A percentile compares a stretch with the other conserved stretches of the same genome.
Evolutionary conservation across 1,139 yeast genomes (phyloP).

Genomic region (Hanseniaspora uvarum): DNA sequence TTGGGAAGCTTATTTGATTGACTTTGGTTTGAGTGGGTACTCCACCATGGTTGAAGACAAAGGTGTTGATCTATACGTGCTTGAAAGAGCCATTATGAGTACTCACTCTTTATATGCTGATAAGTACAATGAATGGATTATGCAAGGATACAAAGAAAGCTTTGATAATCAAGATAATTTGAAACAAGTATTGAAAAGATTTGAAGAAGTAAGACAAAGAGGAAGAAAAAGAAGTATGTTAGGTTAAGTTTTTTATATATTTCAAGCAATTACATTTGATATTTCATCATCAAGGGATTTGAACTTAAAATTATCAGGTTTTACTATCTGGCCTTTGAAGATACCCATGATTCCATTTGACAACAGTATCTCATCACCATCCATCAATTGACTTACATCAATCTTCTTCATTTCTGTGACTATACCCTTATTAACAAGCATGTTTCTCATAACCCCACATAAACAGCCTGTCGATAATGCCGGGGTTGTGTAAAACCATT

Average conservation of each 20-base stretch:
- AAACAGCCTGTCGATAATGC: slow-evolving; percentile 65
- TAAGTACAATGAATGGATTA: slow-evolving; percentile 55
- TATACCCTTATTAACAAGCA: slow-evolving; percentile 45
- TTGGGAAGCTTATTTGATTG: slow-evolving; percentile 58
- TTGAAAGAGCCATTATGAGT: slow-evolving; percentile 81
- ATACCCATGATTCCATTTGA: slow-evolving; percentile 83
- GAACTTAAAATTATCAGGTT: slow-evolving; percentile 18
- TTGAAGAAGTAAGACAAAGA: slow-evolving; percentile 77
- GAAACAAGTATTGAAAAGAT: slow-evolving; percentile 49
- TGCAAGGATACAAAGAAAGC: slow-evolving; percentile 57
- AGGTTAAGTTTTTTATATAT: slow-evolving; percentile 40
- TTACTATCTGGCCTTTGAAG: slow-evolving; percentile 45
- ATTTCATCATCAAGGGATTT: background rate
- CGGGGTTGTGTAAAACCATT: slow-evolving; percentile 70
- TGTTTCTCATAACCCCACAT: slow-evolving; percentile 72
- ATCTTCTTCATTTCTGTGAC: slow-evolving; percentile 47
- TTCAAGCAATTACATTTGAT: background rate
- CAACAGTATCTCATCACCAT: slow-evolving; percentile 58
- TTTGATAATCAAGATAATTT: slow-evolving; percentile 38
- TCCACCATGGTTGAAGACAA: slow-evolving; percentile 77
- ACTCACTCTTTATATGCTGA: slow-evolving; percentile 75
- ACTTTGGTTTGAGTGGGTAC: slow-evolving; percentile 76
- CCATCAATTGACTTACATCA: slow-evolving; percentile 36
- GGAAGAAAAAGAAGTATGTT: slow-evolving; percentile 94
- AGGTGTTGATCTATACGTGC: slow-evolving; percentile 89